Evolutionary conservation across 2,329 filamentous ascomycete species (phyloP).

Genomic region (Atkinsonella texensis): DNA sequence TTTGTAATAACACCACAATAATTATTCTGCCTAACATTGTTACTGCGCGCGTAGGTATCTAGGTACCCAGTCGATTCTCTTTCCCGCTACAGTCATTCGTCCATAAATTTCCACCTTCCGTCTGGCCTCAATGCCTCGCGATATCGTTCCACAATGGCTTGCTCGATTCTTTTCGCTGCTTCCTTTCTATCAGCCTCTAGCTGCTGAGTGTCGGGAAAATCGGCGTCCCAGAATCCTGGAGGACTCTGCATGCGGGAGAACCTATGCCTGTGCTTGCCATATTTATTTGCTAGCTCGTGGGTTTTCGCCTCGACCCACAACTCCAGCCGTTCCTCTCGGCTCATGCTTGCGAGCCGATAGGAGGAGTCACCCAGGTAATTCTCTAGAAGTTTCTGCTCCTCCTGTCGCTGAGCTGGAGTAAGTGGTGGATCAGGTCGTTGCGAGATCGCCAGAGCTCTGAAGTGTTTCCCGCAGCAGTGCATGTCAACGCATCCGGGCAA

Average conservation of each 20-base stretch:
- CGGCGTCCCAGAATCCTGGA: conserved; percentile 80
- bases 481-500: conserved; percentile 63
- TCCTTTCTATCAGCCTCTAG: conserved; percentile 50
- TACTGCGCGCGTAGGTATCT: no score
- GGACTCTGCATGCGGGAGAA: conserved; percentile 62
- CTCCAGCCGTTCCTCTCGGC: conserved; percentile 46
- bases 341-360: conserved; percentile 47
- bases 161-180: conserved; percentile 49
- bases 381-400: conserved; percentile 41
- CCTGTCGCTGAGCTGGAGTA: conserved; percentile 21
- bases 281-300: conserved; percentile 58
- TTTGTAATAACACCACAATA: no score
- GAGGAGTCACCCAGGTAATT: conserved; percentile 45
- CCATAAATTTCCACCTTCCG: conserved; percentile 70
- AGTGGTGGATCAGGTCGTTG: conserved; percentile 31
- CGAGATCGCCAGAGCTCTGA: conserved; percentile 51
- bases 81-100: conserved; percentile 45
- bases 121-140: conserved; percentile 68
- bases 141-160: conserved; percentile 60
- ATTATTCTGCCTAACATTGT: no score
- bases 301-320: conserved; percentile 66
- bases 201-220: conserved; percentile 85
- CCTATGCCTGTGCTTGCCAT: conserved; percentile 65
- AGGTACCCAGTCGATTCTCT: neutral
- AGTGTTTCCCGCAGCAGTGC: conserved; percentile 64